Base-by-base conservation (phyloP, 2,329 filamentous ascomycete genomes). In the Neoscytalidium dimidiatum region DNA sequence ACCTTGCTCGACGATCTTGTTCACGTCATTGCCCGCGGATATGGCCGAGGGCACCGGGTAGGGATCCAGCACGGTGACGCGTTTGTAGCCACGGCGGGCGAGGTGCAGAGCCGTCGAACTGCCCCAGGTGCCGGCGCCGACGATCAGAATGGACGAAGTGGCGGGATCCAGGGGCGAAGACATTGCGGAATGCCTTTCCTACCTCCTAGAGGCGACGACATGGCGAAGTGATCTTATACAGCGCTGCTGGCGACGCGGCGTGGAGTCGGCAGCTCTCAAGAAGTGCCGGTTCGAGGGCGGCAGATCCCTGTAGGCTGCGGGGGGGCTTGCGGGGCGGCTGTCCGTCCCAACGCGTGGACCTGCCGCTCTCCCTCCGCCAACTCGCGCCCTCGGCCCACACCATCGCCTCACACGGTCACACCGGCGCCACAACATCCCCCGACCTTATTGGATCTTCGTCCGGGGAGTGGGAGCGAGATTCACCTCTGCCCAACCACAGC, bases 91-190 rank as follows among this genome's bases (percentile, higher is more conserved):
- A 58, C 79, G 75, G 31, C 82, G 78, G 28, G 82, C 79, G 5
- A 85, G 76, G 68, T 84, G 79, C 21, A 84, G 74, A n/a, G 83
- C 83, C n/a, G 83, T 84, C 7, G 80, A 82, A 35, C 79, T 79
- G 13, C 83, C 84, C 73, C 83, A 85, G 0, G 83, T 84, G 9
- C 83, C 84, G 23, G 78, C 81, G 8, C 83, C 82, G 57, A 84
- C 70, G 41, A 84, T 81, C 23, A 84, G 70, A 44, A 78, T 72
- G 35, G 68, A 67, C 9, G 66, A 52, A 17, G 46, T 38, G 0
- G 52, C 33, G 38, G 46, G 28, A 26, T 48, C 29, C 8, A 65
- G 46, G 11, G 38, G 28, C 13, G 64, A 53, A 4, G 64, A 4
- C 64, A 65, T 65, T 46, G 44, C 23, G 33, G 11, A n/a, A 4